Conservation (phyloP, 192 early-diverging fungal species). For the Rhizophagus prolifer region DNA sequence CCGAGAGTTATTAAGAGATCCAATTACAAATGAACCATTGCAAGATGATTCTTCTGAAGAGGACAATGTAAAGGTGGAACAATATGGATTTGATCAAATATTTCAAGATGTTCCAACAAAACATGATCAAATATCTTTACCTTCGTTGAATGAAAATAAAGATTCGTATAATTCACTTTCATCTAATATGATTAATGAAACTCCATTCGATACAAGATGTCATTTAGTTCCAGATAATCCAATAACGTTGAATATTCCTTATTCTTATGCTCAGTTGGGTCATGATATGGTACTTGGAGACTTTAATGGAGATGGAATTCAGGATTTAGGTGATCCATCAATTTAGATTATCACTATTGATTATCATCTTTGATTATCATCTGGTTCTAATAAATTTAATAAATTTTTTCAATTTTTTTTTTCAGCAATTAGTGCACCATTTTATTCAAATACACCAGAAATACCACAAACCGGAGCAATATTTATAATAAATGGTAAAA, state of each 20-base stretch:
- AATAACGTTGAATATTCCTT: conserved; percentile 45
- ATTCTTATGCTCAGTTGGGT: conserved; percentile 66
- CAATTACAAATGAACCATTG: background rate
- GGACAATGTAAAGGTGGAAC: background rate
- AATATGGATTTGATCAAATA: background rate
- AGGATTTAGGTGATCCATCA: conserved; percentile 46
- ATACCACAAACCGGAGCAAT: conserved; percentile 55
- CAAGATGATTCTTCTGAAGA: background rate
- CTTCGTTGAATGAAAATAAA: background rate
- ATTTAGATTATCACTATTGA: background rate
- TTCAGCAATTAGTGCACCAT: conserved; percentile 60
- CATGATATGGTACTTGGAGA: conserved; percentile 63
- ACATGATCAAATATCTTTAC: background rate
- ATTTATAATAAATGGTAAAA: conserved; percentile 47
- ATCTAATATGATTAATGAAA: background rate
- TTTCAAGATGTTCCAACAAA: background rate
- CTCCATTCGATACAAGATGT: background rate
- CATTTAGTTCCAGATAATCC: background rate
- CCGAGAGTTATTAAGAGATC: background rate
- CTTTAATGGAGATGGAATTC: conserved; percentile 62
- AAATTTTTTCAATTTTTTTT: background rate
- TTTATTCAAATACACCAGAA: conserved; percentile 36
- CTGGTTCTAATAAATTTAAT: background rate
- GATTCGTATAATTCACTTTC: background rate
- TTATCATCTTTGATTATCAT: background rate